phyloP scores from a whole-genome alignment of 208 protist genomes.

The Porcisia hertigi region DNA sequence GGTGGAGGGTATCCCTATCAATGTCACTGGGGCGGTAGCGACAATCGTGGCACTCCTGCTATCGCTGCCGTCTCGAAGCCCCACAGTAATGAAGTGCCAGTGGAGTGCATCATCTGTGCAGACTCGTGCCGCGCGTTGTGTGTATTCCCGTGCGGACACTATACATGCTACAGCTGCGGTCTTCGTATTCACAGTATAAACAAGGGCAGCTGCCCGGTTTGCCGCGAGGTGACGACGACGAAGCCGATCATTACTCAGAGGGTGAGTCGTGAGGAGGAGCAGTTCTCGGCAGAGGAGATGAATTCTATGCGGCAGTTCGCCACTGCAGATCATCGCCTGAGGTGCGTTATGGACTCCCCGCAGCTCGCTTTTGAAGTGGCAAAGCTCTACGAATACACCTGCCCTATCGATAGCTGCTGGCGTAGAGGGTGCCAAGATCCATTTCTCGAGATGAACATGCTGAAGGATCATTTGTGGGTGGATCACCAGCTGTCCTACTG shows the following conservation, averaged over 20 bases:
- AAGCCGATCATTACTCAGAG: constrained; percentile 56
- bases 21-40: neutral
- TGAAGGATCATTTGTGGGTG: constrained; percentile 69
- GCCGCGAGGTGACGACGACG: constrained; percentile 44
- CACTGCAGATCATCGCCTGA: constrained; percentile 41
- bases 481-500: constrained; percentile 81
- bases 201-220: constrained; percentile 68
- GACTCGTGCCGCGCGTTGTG: constrained; percentile 65
- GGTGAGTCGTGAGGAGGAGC: constrained; percentile 47
- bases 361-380: constrained; percentile 53
- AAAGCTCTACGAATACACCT: constrained; percentile 77
- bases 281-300: constrained; percentile 66
- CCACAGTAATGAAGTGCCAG: constrained; percentile 15
- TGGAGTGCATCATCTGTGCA: constrained; percentile 88
- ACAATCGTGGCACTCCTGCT: neutral
- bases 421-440: constrained; percentile 66
- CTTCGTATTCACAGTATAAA: constrained; percentile 74
- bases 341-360: constrained; percentile 60
- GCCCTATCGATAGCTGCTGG: constrained; percentile 77
- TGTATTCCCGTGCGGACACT: constrained; percentile 84
- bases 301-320: constrained; percentile 27
- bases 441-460: constrained; percentile 53
- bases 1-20: neutral
- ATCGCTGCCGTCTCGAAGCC: neutral
- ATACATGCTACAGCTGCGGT: constrained; percentile 82